Percentiles rank a stretch among this genome's conserved stretches.
Evolutionary conservation across 768 basidiomycete species (phyloP).

Genomic region (Boletellus emodensis): DNA sequence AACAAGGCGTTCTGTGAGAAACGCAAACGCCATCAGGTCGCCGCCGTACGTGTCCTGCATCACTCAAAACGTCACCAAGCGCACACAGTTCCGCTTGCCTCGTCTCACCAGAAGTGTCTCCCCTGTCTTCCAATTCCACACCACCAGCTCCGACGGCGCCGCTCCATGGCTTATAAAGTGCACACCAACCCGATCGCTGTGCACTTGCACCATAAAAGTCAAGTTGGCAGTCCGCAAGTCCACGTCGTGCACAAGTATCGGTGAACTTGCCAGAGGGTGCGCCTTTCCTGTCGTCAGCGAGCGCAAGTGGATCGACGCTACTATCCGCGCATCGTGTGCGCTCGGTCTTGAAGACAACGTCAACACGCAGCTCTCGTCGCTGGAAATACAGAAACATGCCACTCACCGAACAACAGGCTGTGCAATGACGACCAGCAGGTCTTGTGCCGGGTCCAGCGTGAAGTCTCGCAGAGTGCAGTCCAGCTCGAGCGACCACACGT

Average conservation of each 20-base stretch:
- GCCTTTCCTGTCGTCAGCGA: slow-evolving; percentile 41
- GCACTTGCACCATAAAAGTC: slow-evolving; percentile 53
- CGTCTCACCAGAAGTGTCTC: slow-evolving; percentile 44
- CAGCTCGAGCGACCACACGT: slow-evolving; percentile 40
- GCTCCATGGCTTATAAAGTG: slow-evolving; percentile 37
- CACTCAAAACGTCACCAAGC: neutral
- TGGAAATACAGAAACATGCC: neutral
- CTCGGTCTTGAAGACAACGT: slow-evolving; percentile 10
- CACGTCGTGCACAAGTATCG: slow-evolving; percentile 28
- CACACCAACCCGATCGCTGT: slow-evolving; percentile 48
- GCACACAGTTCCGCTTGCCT: neutral
- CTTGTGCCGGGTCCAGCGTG: slow-evolving; percentile 62
- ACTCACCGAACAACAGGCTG: slow-evolving; percentile 33
- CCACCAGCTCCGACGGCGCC: slow-evolving; percentile 43
- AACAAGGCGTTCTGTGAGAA: slow-evolving; percentile 40
- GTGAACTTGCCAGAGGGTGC: slow-evolving; percentile 42
- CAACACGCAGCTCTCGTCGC: neutral
- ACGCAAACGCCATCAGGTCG: slow-evolving; percentile 38
- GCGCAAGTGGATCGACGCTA: slow-evolving; percentile 39
- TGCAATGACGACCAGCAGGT: slow-evolving; percentile 54
- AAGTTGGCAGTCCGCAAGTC: slow-evolving; percentile 17
- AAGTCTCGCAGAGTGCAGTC: slow-evolving; percentile 49
- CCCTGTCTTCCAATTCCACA: slow-evolving; percentile 70
- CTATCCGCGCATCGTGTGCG: slow-evolving; percentile 13
- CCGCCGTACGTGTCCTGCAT: slow-evolving; percentile 26